A percentile compares a stretch with the other conserved stretches of the same genome.
phyloP scores from a whole-genome alignment of 257 asterid species.

The Salvia miltiorrhiza region DNA sequence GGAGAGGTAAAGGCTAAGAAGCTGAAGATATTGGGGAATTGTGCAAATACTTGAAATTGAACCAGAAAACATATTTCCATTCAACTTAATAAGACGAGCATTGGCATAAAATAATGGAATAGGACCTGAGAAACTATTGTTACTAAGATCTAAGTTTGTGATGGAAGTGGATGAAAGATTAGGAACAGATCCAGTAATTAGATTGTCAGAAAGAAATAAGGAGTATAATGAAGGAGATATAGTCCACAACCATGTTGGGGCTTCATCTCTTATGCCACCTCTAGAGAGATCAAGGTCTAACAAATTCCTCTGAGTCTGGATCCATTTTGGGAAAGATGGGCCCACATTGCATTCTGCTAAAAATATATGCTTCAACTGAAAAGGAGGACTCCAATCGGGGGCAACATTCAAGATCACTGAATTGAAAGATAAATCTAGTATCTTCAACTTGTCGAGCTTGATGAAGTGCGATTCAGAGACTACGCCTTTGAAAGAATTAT shows the following conservation, averaged over 20 bases:
- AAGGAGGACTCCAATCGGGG: conserved; percentile 4
- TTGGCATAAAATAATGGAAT: not conserved
- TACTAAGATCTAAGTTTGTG: conserved; percentile 4
- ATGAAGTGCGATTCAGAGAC: too few relatives aligned
- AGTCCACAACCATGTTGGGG: conserved; percentile 35
- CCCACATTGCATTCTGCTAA: conserved; percentile 27
- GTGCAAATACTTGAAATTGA: conserved; percentile 25
- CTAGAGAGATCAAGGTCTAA: conserved; percentile 25
- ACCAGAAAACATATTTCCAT: conserved; percentile 25
- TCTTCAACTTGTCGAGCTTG: too few relatives aligned
- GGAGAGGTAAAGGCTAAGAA: conserved; percentile 19
- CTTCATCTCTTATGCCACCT: conserved; percentile 13
- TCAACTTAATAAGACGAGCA: not conserved
- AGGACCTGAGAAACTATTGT: conserved; percentile 26
- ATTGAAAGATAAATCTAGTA: not conserved
- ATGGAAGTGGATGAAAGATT: conserved; percentile 9
- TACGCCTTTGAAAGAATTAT: too few relatives aligned
- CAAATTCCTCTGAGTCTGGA: conserved; percentile 25
- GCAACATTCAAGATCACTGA: not conserved
- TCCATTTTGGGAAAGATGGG: conserved; percentile 37
- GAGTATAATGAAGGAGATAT: not conserved
- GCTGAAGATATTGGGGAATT: fast-evolving
- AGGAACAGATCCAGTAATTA: conserved; percentile 27
- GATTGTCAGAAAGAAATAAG: conserved; percentile 32
- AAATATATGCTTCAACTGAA: not conserved